phyloP scores from a whole-genome alignment of 192 early-diverging fungal species.

The Entomortierella parvispora region DNA sequence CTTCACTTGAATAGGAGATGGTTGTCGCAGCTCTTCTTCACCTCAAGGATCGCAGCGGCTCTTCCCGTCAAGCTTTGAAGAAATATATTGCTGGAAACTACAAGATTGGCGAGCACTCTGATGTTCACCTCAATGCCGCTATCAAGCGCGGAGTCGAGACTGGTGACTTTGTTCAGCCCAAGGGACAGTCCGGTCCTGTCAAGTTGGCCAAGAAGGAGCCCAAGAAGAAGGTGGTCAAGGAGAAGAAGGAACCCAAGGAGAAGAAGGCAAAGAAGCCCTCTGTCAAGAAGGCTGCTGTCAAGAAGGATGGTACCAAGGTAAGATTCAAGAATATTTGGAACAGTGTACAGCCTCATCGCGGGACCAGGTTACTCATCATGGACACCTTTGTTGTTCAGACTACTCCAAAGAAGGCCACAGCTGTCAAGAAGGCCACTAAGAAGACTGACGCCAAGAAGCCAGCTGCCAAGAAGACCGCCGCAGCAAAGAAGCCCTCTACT shows the following conservation, averaged over 20 bases:
- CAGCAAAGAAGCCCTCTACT: slow-evolving; percentile 27
- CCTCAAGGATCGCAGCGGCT: slow-evolving; percentile 78
- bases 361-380: neutral
- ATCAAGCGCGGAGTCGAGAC: slow-evolving; percentile 74
- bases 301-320: slow-evolving; percentile 59
- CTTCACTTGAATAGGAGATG: too few species aligned
- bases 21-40: slow-evolving; percentile 61
- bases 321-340: neutral
- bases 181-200: slow-evolving; percentile 70
- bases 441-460: slow-evolving; percentile 36
- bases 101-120: slow-evolving; percentile 68
- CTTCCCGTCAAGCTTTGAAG: slow-evolving; percentile 78
- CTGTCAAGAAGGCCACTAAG: slow-evolving; percentile 46
- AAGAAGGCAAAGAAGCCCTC: slow-evolving; percentile 56
- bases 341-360: neutral
- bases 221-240: slow-evolving; percentile 52
- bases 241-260: slow-evolving; percentile 58
- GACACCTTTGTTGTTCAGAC: neutral
- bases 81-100: slow-evolving; percentile 83
- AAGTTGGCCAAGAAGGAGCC: slow-evolving; percentile 70
- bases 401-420: slow-evolving; percentile 53
- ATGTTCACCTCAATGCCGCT: slow-evolving; percentile 67
- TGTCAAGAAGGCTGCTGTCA: slow-evolving; percentile 58
- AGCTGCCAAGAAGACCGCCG: slow-evolving; percentile 27
- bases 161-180: slow-evolving; percentile 71